Evolutionary conservation across 176 grass and related monocot genomes (phyloP), one percentile per base, ranked within the genome.

Genomic region (Luzula sylvatica): DNA sequence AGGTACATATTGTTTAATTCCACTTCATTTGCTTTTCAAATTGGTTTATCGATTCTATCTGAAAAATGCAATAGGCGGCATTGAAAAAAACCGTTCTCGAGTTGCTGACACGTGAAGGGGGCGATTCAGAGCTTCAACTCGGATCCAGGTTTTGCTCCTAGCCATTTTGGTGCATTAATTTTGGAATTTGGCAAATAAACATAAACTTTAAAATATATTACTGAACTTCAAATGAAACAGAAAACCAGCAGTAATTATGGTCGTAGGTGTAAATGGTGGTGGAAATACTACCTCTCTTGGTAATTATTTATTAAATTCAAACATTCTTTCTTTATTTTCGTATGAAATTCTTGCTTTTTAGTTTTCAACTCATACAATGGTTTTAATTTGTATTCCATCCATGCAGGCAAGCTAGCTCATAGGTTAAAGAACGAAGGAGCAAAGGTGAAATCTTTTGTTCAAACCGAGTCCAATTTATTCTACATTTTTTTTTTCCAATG

Each of bases 241-340:
- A 68, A 98, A 98, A 16, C 85, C 81, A 23, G 85, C 76, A 0
- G 81, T 90, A 2, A 71, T 98, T 69, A 82, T 98, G 85, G 74
- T 98, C 40, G 81, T 96, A 28, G 92, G 92, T 49, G 92, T 96
- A 44, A 96, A 96, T 69, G 92, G 92, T 7, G 85, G 92, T 67
- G 92, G 92, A 58, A 90, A 96, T 26, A 96, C 92, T 38, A 96
- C 85, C 0, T 90, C 85, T 0, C 52, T 96, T 61, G 92, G 85
- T 96, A 89, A 39, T 68, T 38, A 66, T 39, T 6, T 23, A 24
- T 14, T 17, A 46, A 46, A 46, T 17, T 12, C 15, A 17, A 14
- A 46, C 5, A 46, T 17, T 46, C 4, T 46, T 46, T 46, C 4
- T 47, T 8, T 50, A 24, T 35, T 50, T 20, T 28, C 28, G 8